Percentiles rank a stretch among this genome's conserved stretches.
These are phyloP conservation scores for Ogataea polymorpha DNA, from an alignment of 805 yeast species.

Conservation along the genomic window DNA sequence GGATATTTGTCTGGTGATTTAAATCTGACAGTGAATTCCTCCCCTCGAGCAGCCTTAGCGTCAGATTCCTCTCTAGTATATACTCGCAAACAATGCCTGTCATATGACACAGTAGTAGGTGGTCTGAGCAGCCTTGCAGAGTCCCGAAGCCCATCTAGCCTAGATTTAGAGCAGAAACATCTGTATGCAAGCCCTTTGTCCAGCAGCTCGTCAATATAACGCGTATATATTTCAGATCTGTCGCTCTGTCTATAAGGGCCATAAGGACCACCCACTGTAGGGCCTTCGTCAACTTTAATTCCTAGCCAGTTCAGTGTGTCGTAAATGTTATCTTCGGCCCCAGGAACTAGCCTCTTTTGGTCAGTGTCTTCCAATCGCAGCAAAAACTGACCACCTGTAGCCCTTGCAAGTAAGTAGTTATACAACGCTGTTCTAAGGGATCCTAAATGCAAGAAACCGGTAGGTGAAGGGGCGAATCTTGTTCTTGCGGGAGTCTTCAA, in stretches of 20 bases:
- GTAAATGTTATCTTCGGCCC: conserved; percentile 81
- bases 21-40: conserved; percentile 62
- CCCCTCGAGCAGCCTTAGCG: conserved; percentile 32
- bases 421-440: conserved; percentile 90
- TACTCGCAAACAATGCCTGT: conserved; percentile 65
- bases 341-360: conserved; percentile 68
- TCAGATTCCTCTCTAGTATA: conserved; percentile 41
- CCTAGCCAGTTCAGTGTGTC: conserved; percentile 77
- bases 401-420: conserved; percentile 76
- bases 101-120: conserved; percentile 90
- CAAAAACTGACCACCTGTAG: conserved; percentile 77
- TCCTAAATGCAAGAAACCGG: conserved; percentile 92
- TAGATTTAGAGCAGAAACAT: conserved; percentile 81
- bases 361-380: conserved; percentile 93
- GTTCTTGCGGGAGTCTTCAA: conserved; percentile 67
- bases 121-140: conserved; percentile 75
- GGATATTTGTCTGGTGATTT: conserved; percentile 73
- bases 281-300: conserved; percentile 78
- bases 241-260: conserved; percentile 89
- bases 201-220: conserved; percentile 55
- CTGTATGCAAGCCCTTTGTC: conserved; percentile 74
- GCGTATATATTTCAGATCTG: conserved; percentile 59
- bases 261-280: conserved; percentile 70
- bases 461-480: conserved; percentile 97
- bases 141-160: conserved; percentile 64